Evolutionary conservation across 2,329 filamentous ascomycete species (phyloP), one percentile per base, ranked within the genome.

Genomic region (Penicillium psychrosexuale): DNA sequence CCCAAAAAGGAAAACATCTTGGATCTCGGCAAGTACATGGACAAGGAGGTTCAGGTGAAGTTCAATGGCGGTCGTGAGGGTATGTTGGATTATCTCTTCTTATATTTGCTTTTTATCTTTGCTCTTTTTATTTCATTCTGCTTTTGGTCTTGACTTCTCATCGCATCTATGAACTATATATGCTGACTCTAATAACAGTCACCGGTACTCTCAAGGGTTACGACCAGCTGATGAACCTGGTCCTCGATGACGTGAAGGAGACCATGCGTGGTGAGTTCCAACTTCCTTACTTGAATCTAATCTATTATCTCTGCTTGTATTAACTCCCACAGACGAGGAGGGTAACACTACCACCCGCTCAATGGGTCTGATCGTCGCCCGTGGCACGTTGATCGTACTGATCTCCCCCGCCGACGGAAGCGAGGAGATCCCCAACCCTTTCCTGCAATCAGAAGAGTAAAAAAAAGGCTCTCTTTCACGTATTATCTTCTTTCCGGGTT

Each of bases 1-100:
- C 90, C 91, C 58, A 97, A 96, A 85, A 97, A 97, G 81, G 94
- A 99, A 77, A 97, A 97, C 74, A 99, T 99, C 67, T 84, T 99
- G 51, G 93, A 99, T 71, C 76, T 99, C 68, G 85, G 82, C 71
- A 96, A 96, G 78, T 99, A 97, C 76, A 91, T 96, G 88, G 91
- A 99, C 75, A 96, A 97, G 83, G 83, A 88, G 70, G 91, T 99
- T 64, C 89, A 84, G 9, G 92, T 99, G 72, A 97, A 97, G 77
- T 97, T 99, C 75, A 97, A 91, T 69, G 94, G 94, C 39, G 94
- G 94, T 48, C 63, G 56, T 53, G 60, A 62, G 51, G 58, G 59
- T 61, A 49, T 55, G 42, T 47, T 47, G 48, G 36, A 30, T 8
- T n/a, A 15, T 51, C 27, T 56, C n/a, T 52, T 43, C 33, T 12